Evolutionary conservation across 805 yeast genomes (phyloP).

Genomic region (Kluyveromyces starmeri): DNA sequence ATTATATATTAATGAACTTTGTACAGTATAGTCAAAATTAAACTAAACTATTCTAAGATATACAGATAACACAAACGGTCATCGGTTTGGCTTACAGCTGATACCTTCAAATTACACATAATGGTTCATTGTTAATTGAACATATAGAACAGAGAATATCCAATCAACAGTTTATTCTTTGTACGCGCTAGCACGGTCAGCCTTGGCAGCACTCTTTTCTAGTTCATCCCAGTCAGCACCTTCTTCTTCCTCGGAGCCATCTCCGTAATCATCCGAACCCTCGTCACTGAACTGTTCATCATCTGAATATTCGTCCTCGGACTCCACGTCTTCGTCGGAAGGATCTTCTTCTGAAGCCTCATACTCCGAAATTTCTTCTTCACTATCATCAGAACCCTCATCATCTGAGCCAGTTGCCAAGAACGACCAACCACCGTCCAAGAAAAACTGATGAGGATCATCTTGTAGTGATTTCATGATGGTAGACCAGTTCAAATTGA

Average conservation of each 20-base stretch:
- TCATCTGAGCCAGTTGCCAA: conserved; percentile 81
- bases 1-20: conserved; percentile 1
- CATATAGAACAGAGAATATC: no score
- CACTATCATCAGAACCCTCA: conserved; percentile 58
- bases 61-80: no score
- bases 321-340: conserved; percentile 33
- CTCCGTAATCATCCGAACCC: conserved; percentile 26
- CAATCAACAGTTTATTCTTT: conserved; percentile 15
- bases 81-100: no score
- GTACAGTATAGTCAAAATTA: neutral
- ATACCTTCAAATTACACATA: no score
- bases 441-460: conserved; percentile 90
- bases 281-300: conserved; percentile 23
- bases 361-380: conserved; percentile 49
- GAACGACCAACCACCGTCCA: conserved; percentile 95
- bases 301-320: conserved; percentile 30
- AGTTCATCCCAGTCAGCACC: conserved; percentile 36
- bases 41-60: neutral
- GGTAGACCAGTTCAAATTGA: conserved; percentile 90
- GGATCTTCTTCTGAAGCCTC: conserved; percentile 39
- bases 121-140: no score
- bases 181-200: conserved; percentile 27
- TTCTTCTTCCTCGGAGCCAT: conserved; percentile 27
- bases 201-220: conserved; percentile 33
- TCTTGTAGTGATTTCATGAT: conserved; percentile 90